These are phyloP conservation scores for Apiospora hydei DNA, from an alignment of 2,329 filamentous ascomycete genomes.

Conservation along the genomic window DNA sequence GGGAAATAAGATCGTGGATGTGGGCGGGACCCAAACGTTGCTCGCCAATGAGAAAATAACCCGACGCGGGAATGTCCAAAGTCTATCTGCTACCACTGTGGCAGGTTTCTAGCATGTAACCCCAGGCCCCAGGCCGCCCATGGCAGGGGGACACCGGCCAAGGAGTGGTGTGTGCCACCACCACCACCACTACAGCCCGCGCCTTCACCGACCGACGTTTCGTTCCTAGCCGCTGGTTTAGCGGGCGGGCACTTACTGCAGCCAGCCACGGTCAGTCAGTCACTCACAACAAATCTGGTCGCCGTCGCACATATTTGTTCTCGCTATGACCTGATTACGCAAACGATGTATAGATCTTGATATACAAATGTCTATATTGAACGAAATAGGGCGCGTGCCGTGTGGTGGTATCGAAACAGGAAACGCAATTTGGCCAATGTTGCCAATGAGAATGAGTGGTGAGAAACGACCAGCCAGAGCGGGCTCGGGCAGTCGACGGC, in stretches of 20 bases:
- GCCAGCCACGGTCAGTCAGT: background rate
- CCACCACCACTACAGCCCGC: background rate
- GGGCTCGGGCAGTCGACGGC: background rate
- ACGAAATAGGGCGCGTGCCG: background rate
- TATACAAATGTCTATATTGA: background rate
- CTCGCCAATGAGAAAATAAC: conserved; percentile 24
- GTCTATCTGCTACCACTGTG: conserved; percentile 11
- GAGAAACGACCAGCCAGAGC: background rate
- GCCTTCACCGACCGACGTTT: conserved; percentile 1
- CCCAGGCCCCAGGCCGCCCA: background rate
- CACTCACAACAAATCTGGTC: background rate
- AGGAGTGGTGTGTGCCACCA: conserved; percentile 16
- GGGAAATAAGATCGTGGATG: conserved; percentile 23
- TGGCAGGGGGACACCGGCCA: background rate
- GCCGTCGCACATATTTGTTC: too few species aligned
- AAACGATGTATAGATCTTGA: too few species aligned
- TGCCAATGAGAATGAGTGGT: background rate
- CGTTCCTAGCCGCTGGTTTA: background rate
- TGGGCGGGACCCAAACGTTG: conserved; percentile 12
- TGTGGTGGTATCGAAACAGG: background rate
- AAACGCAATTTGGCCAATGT: background rate
- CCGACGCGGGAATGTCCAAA: conserved; percentile 23
- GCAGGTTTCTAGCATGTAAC: conserved; percentile 15
- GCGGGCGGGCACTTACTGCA: background rate
- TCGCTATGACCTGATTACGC: too few species aligned